phyloP scores from a whole-genome alignment of 2,329 filamentous ascomycete species.

The Ophiocordyceps camponoti-leonardi region DNA sequence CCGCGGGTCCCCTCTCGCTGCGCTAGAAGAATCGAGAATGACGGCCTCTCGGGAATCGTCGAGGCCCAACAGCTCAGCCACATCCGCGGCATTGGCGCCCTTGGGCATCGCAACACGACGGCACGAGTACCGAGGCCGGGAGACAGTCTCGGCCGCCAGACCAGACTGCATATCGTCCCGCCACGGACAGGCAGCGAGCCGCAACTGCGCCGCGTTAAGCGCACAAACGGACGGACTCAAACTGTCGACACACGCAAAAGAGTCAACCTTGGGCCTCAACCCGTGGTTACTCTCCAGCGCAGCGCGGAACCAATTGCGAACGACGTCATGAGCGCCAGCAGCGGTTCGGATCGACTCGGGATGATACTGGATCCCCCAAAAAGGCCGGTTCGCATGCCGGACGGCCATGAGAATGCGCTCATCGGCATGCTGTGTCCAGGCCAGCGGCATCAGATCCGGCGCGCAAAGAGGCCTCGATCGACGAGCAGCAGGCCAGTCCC shows the following conservation, averaged over 20 bases:
- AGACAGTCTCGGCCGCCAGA: constrained; percentile 12
- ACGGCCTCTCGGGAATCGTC: constrained; percentile 26
- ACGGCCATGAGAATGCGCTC: constrained; percentile 61
- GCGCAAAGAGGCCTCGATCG: constrained; percentile 20
- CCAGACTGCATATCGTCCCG: constrained; percentile 8
- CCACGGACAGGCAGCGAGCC: constrained; percentile 6
- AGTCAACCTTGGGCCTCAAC: constrained; percentile 4
- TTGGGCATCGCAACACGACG: constrained; percentile 24
- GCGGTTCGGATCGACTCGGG: constrained; percentile 81
- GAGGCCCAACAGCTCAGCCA: constrained; percentile 32
- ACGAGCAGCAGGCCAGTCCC: constrained; percentile 18
- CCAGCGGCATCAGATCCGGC: constrained; percentile 36
- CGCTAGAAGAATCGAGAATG: constrained; percentile 43
- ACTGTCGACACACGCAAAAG: constrained; percentile 5
- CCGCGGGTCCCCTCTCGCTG: constrained; percentile 22
- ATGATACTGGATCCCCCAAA: constrained; percentile 83
- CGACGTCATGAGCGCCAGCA: constrained; percentile 40
- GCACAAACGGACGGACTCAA: constrained; percentile 4
- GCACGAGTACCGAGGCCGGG: constrained; percentile 18
- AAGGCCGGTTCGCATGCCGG: constrained; percentile 49
- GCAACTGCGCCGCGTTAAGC: neutral
- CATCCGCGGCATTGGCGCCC: constrained; percentile 31
- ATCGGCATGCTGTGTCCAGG: constrained; percentile 37
- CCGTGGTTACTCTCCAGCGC: constrained; percentile 41
- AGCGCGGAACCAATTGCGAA: constrained; percentile 60